phyloP scores from a whole-genome alignment of 1,284 basidiomycete species.

The Ustilago lituana region DNA sequence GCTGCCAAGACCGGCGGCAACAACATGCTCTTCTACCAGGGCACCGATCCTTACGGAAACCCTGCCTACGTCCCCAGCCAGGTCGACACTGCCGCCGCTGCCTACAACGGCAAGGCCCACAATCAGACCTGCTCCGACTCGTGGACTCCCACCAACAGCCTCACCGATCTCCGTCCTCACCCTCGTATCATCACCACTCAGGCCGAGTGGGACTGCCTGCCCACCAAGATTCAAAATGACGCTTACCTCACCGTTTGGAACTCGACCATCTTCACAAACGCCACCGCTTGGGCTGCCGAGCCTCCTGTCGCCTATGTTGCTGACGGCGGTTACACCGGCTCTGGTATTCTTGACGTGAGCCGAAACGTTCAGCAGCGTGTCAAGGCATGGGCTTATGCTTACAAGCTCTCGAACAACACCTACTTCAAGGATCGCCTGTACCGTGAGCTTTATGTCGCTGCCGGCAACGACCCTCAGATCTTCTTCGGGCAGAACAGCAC shows the following conservation, averaged over 20 bases:
- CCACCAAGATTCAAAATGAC: constrained; percentile 79
- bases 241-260: constrained; percentile 91
- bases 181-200: constrained; percentile 89
- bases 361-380: constrained; percentile 88
- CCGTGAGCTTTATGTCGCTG: constrained; percentile 75
- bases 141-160: constrained; percentile 73
- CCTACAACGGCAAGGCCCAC: constrained; percentile 27
- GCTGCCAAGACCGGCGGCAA: constrained; percentile 74
- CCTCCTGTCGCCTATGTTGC: constrained; percentile 76
- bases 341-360: constrained; percentile 91
- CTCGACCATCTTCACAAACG: constrained; percentile 87
- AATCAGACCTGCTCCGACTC: constrained; percentile 51
- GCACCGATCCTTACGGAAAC: constrained; percentile 77
- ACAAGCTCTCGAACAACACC: constrained; percentile 87
- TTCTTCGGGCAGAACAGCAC: too few species aligned
- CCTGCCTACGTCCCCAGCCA: constrained; percentile 89
- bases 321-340: constrained; percentile 75
- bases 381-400: constrained; percentile 92
- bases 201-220: constrained; percentile 90
- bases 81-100: constrained; percentile 68
- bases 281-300: constrained; percentile 75
- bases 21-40: constrained; percentile 74
- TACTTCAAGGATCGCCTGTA: constrained; percentile 87
- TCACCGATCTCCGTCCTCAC: constrained; percentile 77
- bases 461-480: constrained; percentile 67